Conservation (phyloP, 768 basidiomycete species). For the Lanmaoa rubissima region DNA sequence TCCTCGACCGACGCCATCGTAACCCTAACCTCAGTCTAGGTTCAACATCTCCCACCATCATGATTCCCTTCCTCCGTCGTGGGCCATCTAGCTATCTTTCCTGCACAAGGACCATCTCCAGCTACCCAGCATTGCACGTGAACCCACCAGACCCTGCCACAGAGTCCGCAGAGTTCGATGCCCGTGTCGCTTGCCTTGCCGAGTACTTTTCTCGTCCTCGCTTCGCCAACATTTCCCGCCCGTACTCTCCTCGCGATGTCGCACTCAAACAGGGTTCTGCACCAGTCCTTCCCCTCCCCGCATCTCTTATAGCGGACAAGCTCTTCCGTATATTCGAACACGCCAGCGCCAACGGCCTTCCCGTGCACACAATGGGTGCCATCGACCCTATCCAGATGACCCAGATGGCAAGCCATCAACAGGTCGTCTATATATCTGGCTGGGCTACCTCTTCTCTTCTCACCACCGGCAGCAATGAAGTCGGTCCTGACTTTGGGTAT, state of each 20-base stretch:
- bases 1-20: conserved; percentile 6
- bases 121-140: conserved; percentile 40
- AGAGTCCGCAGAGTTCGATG: conserved; percentile 58
- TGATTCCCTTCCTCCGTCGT: conserved; percentile 19
- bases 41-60: conserved; percentile 35
- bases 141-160: conserved; percentile 55
- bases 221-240: conserved; percentile 68
- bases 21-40: conserved; percentile 37
- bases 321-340: conserved; percentile 66
- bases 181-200: conserved; percentile 60
- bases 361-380: conserved; percentile 89
- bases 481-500: conserved; percentile 87
- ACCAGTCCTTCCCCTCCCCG: conserved; percentile 72
- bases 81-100: background rate
- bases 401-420: conserved; percentile 85
- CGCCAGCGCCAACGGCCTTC: conserved; percentile 59
- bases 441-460: conserved; percentile 87
- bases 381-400: conserved; percentile 95
- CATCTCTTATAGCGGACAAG: conserved; percentile 81
- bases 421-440: conserved; percentile 89
- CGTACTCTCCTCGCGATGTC: conserved; percentile 78
- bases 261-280: conserved; percentile 88
- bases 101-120: conserved; percentile 38
- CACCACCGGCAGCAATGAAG: conserved; percentile 88
- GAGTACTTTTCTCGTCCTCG: conserved; percentile 76